Evolutionary conservation across 108 stramenopile genomes (phyloP).

Genomic region (Discostella stelligeroides): DNA sequence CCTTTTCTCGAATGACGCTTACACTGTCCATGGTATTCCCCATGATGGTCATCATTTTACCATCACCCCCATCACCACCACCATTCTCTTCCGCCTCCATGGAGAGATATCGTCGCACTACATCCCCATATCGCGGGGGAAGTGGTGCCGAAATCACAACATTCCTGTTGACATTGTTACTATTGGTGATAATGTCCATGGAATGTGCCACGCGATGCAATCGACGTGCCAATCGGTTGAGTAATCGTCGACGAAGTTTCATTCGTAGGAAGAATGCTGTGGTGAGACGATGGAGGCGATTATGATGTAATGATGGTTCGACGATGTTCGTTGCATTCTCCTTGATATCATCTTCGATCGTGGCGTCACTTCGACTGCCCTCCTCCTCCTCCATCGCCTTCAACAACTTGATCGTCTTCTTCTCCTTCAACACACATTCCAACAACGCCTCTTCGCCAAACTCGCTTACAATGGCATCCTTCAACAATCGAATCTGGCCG

Average conservation of each 20-base stretch:
- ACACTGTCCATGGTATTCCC: constrained; percentile 1
- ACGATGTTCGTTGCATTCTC: too few species aligned
- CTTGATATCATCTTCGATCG: too few species aligned
- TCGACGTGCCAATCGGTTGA: constrained; percentile 74
- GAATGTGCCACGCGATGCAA: constrained; percentile 66
- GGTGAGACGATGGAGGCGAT: constrained; percentile 45
- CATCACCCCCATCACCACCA: constrained; percentile 2
- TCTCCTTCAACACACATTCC: too few species aligned
- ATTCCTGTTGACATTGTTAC: constrained; percentile 3
- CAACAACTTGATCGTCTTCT: too few species aligned
- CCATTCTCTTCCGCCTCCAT: too few species aligned
- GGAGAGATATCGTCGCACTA: constrained; percentile 19
- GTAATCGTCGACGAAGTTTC: constrained; percentile 70
- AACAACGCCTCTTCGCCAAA: constrained; percentile 41
- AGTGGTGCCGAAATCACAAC: constrained; percentile 12
- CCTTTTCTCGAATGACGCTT: constrained; percentile 12
- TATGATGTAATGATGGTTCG: neutral
- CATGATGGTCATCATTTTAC: neutral
- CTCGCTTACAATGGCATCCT: constrained; percentile 20
- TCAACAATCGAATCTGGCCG: constrained; percentile 16
- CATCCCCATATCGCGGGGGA: constrained; percentile 44
- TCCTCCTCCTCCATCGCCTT: too few species aligned
- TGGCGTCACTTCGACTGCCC: too few species aligned
- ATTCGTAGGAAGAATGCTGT: constrained; percentile 65
- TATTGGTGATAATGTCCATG: constrained; percentile 53